phyloP scores from a whole-genome alignment of 176 grass and related monocot species.

The Eremochloa ophiuroides region DNA sequence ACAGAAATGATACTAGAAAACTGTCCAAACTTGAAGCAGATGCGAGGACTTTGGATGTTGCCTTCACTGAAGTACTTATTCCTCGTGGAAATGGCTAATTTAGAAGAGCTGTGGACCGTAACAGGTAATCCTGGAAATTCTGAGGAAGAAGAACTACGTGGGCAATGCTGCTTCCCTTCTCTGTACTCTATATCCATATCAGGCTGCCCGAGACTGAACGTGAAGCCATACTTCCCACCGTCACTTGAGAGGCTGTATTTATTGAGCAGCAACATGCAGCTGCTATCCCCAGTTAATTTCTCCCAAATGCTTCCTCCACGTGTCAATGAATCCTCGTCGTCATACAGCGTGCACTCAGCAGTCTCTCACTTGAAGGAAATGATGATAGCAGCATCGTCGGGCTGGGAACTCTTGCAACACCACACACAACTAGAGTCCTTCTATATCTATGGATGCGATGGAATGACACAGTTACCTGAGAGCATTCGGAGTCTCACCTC shows the following conservation, averaged over 20 bases:
- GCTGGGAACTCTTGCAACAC: neutral
- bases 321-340: neutral
- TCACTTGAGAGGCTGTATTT: neutral
- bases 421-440: neutral
- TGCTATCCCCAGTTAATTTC: too few relatives aligned
- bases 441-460: neutral
- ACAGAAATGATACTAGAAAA: too few relatives aligned
- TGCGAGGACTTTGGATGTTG: too few relatives aligned
- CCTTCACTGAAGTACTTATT: too few relatives aligned
- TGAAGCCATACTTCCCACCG: neutral
- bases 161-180: neutral
- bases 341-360: neutral
- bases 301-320: too few relatives aligned
- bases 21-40: too few relatives aligned
- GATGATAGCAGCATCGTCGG: neutral
- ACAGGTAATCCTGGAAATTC: too few relatives aligned
- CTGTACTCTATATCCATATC: neutral
- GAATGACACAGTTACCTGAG: neutral
- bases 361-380: neutral
- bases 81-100: too few relatives aligned
- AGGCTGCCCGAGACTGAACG: neutral
- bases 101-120: too few relatives aligned
- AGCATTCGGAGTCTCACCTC: neutral
- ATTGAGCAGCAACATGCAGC: too few relatives aligned
- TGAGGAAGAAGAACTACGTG: too few relatives aligned